These are phyloP conservation scores for Phytophthora pistaciae DNA, from an alignment of 352 stramenopile genomes.

Conservation along the genomic window DNA sequence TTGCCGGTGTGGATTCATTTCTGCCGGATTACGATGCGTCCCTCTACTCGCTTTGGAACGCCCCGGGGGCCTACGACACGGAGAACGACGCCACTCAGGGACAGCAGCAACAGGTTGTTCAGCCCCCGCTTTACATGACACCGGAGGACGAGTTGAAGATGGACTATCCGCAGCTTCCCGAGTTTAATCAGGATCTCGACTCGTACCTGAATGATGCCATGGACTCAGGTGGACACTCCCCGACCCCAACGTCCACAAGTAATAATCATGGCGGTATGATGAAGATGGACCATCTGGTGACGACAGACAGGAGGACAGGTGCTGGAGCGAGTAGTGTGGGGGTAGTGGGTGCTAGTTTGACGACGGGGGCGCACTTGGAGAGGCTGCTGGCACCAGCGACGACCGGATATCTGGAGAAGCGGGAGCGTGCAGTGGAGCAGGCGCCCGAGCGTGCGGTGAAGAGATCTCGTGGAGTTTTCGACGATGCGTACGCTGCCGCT, in stretches of 20 bases:
- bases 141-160: slow-evolving; percentile 81
- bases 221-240: slow-evolving; percentile 50
- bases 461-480: slow-evolving; percentile 24
- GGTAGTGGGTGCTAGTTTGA: not conserved
- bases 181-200: slow-evolving; percentile 84
- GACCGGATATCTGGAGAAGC: slow-evolving; percentile 46
- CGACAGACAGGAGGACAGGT: slow-evolving; percentile 22
- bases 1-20: slow-evolving; percentile 60
- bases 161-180: slow-evolving; percentile 69
- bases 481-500: slow-evolving; percentile 17
- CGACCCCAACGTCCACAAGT: slow-evolving; percentile 32
- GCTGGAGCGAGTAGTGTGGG: not conserved
- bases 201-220: slow-evolving; percentile 73
- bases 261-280: slow-evolving; percentile 21
- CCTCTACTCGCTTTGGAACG: slow-evolving; percentile 79
- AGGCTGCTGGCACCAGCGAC: slow-evolving; percentile 36
- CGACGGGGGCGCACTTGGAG: slow-evolving; percentile 45
- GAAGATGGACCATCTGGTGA: slow-evolving; percentile 45
- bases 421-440: slow-evolving; percentile 31
- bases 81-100: slow-evolving; percentile 42
- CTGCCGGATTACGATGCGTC: slow-evolving; percentile 77
- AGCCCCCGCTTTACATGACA: slow-evolving; percentile 45
- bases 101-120: slow-evolving; percentile 19
- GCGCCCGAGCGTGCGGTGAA: slow-evolving; percentile 10
- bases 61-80: slow-evolving; percentile 56